Percentiles rank a stretch among this genome's conserved stretches.
phyloP scores from a whole-genome alignment of 1,284 basidiomycete genomes.

The Apiotrichum siamense region DNA sequence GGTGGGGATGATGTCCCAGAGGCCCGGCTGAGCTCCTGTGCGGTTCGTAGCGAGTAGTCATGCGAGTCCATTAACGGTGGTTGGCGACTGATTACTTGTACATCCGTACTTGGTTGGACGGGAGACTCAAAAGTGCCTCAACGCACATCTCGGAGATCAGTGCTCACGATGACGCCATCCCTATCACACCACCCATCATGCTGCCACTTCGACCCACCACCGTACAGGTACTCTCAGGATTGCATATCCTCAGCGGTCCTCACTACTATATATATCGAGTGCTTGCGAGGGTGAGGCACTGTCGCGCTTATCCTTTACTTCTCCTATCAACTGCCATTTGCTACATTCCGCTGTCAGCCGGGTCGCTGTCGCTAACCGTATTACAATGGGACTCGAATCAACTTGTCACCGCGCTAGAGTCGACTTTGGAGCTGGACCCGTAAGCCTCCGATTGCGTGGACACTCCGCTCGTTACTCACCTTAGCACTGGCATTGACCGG shows the following conservation, averaged over 20 bases:
- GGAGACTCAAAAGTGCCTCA: neutral
- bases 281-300: neutral
- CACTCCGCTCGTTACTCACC: neutral
- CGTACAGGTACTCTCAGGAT: neutral
- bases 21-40: conserved; percentile 44
- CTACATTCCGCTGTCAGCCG: too few relatives aligned
- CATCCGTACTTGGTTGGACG: too few relatives aligned
- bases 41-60: too few relatives aligned
- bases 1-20: conserved; percentile 31
- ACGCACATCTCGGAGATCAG: too few relatives aligned
- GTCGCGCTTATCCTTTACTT: neutral
- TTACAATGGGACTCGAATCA: too few relatives aligned
- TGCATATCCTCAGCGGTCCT: too few relatives aligned
- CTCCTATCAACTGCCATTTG: neutral
- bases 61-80: too few relatives aligned
- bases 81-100: too few relatives aligned
- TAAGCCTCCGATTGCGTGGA: too few relatives aligned
- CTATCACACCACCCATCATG: neutral
- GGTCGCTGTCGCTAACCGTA: too few relatives aligned
- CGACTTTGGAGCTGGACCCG: neutral
- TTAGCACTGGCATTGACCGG: conserved; percentile 23
- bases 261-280: neutral
- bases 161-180: neutral
- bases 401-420: neutral
- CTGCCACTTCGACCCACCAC: neutral